Evolutionary conservation across 331 rosid species (phyloP).

Genomic region (Acacia concinna): DNA sequence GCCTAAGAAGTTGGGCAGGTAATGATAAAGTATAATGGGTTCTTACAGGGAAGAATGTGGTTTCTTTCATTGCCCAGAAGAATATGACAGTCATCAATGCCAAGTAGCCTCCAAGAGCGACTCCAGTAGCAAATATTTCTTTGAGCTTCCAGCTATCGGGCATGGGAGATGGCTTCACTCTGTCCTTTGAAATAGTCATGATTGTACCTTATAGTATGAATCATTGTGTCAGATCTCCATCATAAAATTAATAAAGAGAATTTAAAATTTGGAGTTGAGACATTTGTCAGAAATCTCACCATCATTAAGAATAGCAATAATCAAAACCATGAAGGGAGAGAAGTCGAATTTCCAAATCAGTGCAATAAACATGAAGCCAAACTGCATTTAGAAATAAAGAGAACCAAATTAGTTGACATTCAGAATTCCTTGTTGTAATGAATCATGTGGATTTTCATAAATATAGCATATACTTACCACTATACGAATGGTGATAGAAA

Average conservation of each 20-base stretch:
- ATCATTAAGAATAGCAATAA: constrained; percentile 91
- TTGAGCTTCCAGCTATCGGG: constrained; percentile 98
- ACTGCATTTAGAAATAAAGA: constrained; percentile 55
- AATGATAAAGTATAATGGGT: neutral
- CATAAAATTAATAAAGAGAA: neutral
- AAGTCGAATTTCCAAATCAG: constrained; percentile 94
- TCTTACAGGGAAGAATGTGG: constrained; percentile 74
- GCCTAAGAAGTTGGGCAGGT: neutral
- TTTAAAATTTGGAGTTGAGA: neutral
- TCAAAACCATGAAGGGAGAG: constrained; percentile 99
- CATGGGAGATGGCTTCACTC: constrained; percentile 94
- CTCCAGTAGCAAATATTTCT: constrained; percentile 91
- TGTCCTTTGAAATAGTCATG: constrained; percentile 98
- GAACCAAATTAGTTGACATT: constrained; percentile 8
- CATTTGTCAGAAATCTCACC: constrained; percentile 51
- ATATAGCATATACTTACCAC: constrained; percentile 61
- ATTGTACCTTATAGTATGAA: constrained; percentile 69
- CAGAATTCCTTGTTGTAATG: neutral
- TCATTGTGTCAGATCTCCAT: constrained; percentile 26
- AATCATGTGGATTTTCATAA: neutral
- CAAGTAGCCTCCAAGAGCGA: constrained; percentile 91
- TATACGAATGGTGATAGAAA: constrained; percentile 97
- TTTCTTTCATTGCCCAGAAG: constrained; percentile 81
- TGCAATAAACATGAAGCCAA: constrained; percentile 94
- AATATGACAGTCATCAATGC: constrained; percentile 91